phyloP scores from a whole-genome alignment of 306 rosid genomes.

The Hippophae tibetana region DNA sequence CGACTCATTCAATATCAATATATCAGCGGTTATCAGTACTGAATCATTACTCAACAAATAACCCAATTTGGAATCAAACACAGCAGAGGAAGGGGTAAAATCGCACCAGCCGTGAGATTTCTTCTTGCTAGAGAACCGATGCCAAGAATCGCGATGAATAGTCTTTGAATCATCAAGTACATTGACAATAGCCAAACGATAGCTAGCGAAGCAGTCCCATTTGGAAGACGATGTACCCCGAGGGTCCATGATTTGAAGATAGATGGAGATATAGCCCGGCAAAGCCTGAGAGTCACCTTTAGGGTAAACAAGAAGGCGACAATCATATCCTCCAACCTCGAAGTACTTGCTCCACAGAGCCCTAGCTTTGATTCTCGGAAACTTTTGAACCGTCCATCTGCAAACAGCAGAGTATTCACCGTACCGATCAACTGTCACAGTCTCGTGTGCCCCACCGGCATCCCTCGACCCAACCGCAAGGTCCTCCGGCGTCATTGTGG shows the following conservation, averaged over 20 bases:
- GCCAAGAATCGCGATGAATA: slow-evolving; percentile 96
- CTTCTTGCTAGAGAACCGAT: slow-evolving; percentile 88
- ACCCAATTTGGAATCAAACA: slow-evolving; percentile 83
- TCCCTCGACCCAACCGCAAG: slow-evolving; percentile 47
- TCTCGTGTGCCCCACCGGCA: slow-evolving; percentile 84
- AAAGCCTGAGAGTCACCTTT: slow-evolving; percentile 97
- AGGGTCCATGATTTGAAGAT: slow-evolving; percentile 99
- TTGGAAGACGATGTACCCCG: slow-evolving; percentile 90
- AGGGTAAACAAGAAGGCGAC: slow-evolving; percentile 84
- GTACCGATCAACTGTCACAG: slow-evolving; percentile 68
- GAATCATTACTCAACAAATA: slow-evolving; percentile 59
- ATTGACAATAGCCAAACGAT: slow-evolving; percentile 82
- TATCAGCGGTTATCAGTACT: slow-evolving; percentile 85
- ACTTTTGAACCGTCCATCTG: slow-evolving; percentile 90
- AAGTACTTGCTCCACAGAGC: slow-evolving; percentile 98
- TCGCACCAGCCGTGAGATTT: slow-evolving; percentile 99
- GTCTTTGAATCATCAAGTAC: slow-evolving; percentile 72
- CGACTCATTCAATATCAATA: slow-evolving; percentile 75
- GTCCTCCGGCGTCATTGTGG: slow-evolving; percentile 78
- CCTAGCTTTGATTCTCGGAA: slow-evolving; percentile 85
- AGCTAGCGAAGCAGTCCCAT: slow-evolving; percentile 99
- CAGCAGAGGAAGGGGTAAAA: slow-evolving; percentile 80
- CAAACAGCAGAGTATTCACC: slow-evolving; percentile 86
- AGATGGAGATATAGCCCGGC: slow-evolving; percentile 86
- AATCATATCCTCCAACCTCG: slow-evolving; percentile 99